phyloP scores from a whole-genome alignment of 352 stramenopile genomes.

The Peronospora destructor region DNA sequence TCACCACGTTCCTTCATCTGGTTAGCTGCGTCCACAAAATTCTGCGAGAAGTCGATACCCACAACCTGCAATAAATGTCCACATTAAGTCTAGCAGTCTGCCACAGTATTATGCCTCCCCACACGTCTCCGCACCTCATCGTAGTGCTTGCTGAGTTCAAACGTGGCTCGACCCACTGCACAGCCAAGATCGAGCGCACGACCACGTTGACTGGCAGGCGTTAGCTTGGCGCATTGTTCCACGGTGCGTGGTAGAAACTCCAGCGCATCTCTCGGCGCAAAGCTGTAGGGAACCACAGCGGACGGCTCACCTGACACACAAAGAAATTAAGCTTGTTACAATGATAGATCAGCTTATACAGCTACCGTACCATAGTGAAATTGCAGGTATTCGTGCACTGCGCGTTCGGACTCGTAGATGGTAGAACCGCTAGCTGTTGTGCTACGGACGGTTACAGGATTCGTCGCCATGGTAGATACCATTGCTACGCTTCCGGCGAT shows the following conservation, averaged over 20 bases:
- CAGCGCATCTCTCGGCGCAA: constrained; percentile 73
- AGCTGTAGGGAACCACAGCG: constrained; percentile 60
- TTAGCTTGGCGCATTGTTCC: constrained; percentile 57
- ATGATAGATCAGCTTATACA: not conserved
- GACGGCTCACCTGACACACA: constrained; percentile 42
- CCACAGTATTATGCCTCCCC: not conserved
- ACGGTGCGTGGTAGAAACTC: constrained; percentile 84
- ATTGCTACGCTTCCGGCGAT: not conserved
- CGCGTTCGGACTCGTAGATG: constrained; percentile 84
- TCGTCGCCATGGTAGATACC: not conserved
- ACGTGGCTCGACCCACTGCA: constrained; percentile 89
- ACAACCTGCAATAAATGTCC: constrained; percentile 42
- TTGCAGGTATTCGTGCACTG: constrained; percentile 87
- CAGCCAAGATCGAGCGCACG: constrained; percentile 92
- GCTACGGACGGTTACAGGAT: constrained; percentile 40
- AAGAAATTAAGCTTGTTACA: too few relatives aligned
- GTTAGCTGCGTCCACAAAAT: constrained; percentile 85
- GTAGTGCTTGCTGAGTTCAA: constrained; percentile 90
- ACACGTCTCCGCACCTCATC: constrained; percentile 52
- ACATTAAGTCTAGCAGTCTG: too few relatives aligned
- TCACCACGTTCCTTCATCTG: constrained; percentile 77
- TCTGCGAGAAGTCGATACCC: constrained; percentile 91
- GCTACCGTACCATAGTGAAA: constrained; percentile 78
- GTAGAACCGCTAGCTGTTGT: constrained; percentile 83
- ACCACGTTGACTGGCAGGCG: constrained; percentile 41